phyloP scores from a whole-genome alignment of 805 yeast genomes.

The Candida hungchunana region DNA sequence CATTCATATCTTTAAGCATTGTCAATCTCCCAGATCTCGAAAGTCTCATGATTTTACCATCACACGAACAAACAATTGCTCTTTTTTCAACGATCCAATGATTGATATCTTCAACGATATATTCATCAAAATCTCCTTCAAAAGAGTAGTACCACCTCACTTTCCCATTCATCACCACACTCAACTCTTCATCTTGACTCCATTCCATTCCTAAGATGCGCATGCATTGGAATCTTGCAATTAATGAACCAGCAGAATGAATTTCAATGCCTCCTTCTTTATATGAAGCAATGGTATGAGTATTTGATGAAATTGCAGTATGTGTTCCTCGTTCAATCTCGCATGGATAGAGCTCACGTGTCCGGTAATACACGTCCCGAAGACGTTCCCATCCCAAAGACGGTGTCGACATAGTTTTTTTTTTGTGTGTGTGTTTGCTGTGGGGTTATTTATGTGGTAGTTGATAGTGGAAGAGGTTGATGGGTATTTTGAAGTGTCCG shows the following conservation, averaged over 20 bases:
- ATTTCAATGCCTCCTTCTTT: conserved; percentile 12
- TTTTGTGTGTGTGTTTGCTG: background rate
- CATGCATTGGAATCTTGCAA: conserved; percentile 13
- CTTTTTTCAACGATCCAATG: conserved; percentile 3
- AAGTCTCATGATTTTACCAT: conserved; percentile 7
- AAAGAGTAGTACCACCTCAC: conserved; percentile 15
- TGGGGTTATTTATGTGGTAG: too few relatives aligned
- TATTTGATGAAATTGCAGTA: conserved; percentile 9
- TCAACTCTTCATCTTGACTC: conserved; percentile 10
- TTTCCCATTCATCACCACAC: conserved; percentile 12
- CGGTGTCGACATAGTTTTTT: conserved; percentile 18
- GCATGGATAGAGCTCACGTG: conserved; percentile 14
- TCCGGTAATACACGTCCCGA: conserved; percentile 17
- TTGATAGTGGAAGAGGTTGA: too few relatives aligned
- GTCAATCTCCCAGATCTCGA: conserved; percentile 6
- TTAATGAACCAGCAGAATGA: conserved; percentile 7
- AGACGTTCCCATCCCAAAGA: conserved; percentile 20
- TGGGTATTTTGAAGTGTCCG: too few relatives aligned
- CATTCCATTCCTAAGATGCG: conserved; percentile 8
- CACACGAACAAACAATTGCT: conserved; percentile 6
- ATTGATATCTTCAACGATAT: conserved; percentile 4
- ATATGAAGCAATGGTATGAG: conserved; percentile 11
- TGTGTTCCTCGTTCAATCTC: conserved; percentile 6
- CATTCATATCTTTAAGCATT: conserved; percentile 1
- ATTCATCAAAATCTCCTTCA: conserved; percentile 15